These are phyloP conservation scores for Alternaria burnsii DNA, from an alignment of 2,329 filamentous ascomycete genomes.

Conservation along the genomic window DNA sequence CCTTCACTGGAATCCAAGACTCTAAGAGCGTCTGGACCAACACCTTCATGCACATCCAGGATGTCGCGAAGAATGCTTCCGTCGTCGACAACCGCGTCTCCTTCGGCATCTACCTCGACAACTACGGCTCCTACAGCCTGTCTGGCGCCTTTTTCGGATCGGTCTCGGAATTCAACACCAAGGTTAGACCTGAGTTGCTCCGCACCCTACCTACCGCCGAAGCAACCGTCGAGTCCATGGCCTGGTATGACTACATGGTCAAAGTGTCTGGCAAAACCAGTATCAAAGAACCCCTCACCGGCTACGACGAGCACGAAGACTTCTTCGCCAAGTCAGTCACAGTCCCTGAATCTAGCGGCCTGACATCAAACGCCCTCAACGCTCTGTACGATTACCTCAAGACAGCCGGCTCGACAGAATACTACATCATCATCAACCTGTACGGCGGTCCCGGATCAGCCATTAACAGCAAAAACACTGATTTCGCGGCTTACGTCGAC, in stretches of 20 bases:
- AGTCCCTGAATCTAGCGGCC: conserved; percentile 47
- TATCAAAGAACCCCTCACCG: conserved; percentile 41
- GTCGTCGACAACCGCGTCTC: conserved; percentile 54
- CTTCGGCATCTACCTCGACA: conserved; percentile 55
- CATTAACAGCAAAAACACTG: conserved; percentile 47
- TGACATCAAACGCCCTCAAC: conserved; percentile 37
- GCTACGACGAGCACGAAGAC: conserved; percentile 50
- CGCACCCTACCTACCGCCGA: conserved; percentile 44
- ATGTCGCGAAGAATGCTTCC: conserved; percentile 51
- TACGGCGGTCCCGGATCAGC: conserved; percentile 50
- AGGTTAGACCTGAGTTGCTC: conserved; percentile 51
- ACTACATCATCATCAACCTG: conserved; percentile 52
- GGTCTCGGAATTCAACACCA: conserved; percentile 48
- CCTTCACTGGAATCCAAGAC: conserved; percentile 35
- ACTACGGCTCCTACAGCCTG: conserved; percentile 44
- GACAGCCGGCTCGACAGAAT: conserved; percentile 28
- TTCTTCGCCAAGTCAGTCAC: conserved; percentile 55
- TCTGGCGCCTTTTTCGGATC: conserved; percentile 54
- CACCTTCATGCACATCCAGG: conserved; percentile 53
- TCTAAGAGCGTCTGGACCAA: conserved; percentile 45
- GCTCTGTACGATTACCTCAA: conserved; percentile 47
- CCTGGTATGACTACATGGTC: conserved; percentile 53
- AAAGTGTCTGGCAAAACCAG: conserved; percentile 48
- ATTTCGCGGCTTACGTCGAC: conserved; percentile 48
- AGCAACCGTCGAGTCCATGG: conserved; percentile 37